Percentiles rank a stretch among this genome's conserved stretches.
phyloP scores from a whole-genome alignment of 2,329 filamentous ascomycete species.

The Furcasterigmium furcatum region DNA sequence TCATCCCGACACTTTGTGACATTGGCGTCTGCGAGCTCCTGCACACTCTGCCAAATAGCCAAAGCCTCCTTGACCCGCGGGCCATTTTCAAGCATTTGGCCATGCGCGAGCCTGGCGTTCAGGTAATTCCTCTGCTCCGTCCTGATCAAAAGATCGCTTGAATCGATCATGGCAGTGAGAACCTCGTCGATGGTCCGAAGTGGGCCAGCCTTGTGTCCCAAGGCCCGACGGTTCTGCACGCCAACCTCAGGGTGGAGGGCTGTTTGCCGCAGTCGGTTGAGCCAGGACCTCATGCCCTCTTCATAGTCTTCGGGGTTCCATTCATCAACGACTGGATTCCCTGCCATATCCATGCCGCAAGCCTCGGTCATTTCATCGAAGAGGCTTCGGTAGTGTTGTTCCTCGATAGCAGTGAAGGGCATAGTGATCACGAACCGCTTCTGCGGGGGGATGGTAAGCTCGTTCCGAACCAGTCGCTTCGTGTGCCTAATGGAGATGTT shows the following conservation, averaged over 20 bases:
- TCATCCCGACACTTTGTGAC: slow-evolving; percentile 64
- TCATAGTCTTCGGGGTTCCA: slow-evolving; percentile 65
- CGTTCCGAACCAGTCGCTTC: slow-evolving; percentile 75
- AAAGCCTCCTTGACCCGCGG: slow-evolving; percentile 66
- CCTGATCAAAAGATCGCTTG: slow-evolving; percentile 66
- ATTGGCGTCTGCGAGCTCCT: slow-evolving; percentile 43
- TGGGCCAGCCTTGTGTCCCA: slow-evolving; percentile 62
- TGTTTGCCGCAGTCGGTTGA: slow-evolving; percentile 75
- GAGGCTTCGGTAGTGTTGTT: slow-evolving; percentile 79
- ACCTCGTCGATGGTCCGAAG: slow-evolving; percentile 84
- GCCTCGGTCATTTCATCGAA: slow-evolving; percentile 73
- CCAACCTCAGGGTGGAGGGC: slow-evolving; percentile 85
- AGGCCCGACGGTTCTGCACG: slow-evolving; percentile 57
- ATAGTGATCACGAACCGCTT: slow-evolving; percentile 84
- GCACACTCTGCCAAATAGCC: slow-evolving; percentile 61
- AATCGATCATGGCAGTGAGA: slow-evolving; percentile 85
- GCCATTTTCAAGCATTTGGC: slow-evolving; percentile 77
- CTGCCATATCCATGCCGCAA: slow-evolving; percentile 62
- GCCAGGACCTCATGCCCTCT: slow-evolving; percentile 75
- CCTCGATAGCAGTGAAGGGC: slow-evolving; percentile 86
- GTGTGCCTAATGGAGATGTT: slow-evolving; percentile 78
- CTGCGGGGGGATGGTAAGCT: slow-evolving; percentile 77
- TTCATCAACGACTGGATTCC: slow-evolving; percentile 55
- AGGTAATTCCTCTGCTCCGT: slow-evolving; percentile 67
- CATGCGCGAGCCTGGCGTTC: slow-evolving; percentile 60